Evolutionary conservation across 345 rosid species (phyloP), one percentile per base, ranked within the genome.

Genomic region (Brassica napus): DNA sequence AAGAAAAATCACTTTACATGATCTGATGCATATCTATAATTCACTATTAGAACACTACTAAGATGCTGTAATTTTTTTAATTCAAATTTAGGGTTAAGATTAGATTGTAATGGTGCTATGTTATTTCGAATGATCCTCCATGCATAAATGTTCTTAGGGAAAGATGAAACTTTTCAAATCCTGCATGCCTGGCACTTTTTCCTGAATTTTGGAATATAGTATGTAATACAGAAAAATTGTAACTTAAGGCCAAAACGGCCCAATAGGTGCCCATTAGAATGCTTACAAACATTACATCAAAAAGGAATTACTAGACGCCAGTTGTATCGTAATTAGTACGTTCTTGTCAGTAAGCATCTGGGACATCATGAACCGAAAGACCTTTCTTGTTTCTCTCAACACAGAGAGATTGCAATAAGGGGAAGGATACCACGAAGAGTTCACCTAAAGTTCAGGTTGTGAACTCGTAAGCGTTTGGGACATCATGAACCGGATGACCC

Each of bases 401-500:
- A 57, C 61, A 49, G 18, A 49, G 57, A 49, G 18, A 49, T 49
- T 49, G 18, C 3, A n/a, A 1, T 0, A n/a, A 49, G 18, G 18
- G 18, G 57, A 49, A 49, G 57, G 54, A 47, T 15, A 47, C 54
- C 15, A 4, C 14, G 54, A 47, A 49, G 57, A n/a, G 18, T 49
- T 14, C 18, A 49, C 57, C 57, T 49, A 49, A 18, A 58, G 11
- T 72, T 69, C 54, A 86, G 66, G 82, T 47, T 82, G 80, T 72
- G 63, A 84, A 71, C 81, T 92, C 94, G 70, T 86, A 92, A 14
- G 97, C 92, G 71, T 88, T 81, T 8, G 98, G 98, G 68, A 94
- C 94, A 35, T 94, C 97, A 69, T 94, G 98, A 79, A 94, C 80
- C 0, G 97, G 98, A 24, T 87, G 98, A 55, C 98, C 97, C 74